These are phyloP conservation scores for Metarhizium sp. DNA, from an alignment of 2,329 filamentous ascomycete species.

Conservation along the genomic window DNA sequence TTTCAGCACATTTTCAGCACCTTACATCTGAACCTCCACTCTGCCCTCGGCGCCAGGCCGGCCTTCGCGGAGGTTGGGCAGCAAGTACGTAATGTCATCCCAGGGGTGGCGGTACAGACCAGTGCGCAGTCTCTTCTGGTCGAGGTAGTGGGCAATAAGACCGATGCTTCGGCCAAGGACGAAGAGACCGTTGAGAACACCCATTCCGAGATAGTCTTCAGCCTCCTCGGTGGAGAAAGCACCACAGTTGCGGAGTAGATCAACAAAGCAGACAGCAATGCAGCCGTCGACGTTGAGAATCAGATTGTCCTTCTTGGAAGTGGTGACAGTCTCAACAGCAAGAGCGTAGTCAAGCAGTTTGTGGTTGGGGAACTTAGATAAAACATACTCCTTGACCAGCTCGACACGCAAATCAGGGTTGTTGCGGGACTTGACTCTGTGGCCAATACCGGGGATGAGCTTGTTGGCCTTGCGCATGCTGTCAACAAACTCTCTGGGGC, in stretches of 20 bases:
- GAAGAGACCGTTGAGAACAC: conserved; percentile 98
- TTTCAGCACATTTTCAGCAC: background rate
- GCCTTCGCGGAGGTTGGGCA: conserved; percentile 67
- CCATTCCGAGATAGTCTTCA: conserved; percentile 98
- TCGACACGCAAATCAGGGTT: conserved; percentile 99
- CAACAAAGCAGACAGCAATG: conserved; percentile 97
- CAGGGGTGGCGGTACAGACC: conserved; percentile 98
- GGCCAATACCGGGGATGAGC: conserved; percentile 97
- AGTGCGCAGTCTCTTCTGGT: conserved; percentile 98
- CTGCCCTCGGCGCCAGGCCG: conserved; percentile 70
- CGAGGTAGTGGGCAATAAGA: conserved; percentile 98
- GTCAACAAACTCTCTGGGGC: conserved; percentile 97
- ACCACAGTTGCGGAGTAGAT: conserved; percentile 93
- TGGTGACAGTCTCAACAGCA: conserved; percentile 95
- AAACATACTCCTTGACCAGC: conserved; percentile 97
- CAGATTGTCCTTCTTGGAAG: conserved; percentile 99
- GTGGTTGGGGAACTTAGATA: conserved; percentile 93
- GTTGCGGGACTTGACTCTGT: conserved; percentile 99
- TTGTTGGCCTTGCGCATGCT: conserved; percentile 99
- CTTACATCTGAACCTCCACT: conserved; percentile 77
- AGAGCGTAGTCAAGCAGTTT: conserved; percentile 99
- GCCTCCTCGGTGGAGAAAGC: conserved; percentile 94
- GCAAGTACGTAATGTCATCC: conserved; percentile 95
- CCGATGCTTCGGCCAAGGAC: conserved; percentile 94
- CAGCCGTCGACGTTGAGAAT: conserved; percentile 99